Evolutionary conservation across 106 monocot genomes (phyloP).

Genomic region (Alisma plantagoaquatica): DNA sequence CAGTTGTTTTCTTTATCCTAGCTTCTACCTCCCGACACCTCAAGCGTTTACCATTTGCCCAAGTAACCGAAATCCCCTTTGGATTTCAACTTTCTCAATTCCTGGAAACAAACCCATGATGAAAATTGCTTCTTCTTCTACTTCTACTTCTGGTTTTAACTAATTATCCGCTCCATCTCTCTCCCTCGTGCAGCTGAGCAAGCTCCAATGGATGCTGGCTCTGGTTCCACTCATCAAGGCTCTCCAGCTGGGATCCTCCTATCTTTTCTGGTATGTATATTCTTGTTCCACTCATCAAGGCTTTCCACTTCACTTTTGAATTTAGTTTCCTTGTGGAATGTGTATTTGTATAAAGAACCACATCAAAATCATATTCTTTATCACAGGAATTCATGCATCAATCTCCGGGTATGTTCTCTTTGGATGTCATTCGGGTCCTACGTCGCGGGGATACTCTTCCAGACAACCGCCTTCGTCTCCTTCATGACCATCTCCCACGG

Average conservation of each 20-base stretch:
- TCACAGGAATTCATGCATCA: conserved; percentile 82
- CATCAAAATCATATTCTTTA: not conserved
- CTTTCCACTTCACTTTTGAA: no score
- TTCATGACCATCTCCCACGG: conserved; percentile 89
- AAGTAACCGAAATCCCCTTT: not conserved
- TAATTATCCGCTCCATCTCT: no score
- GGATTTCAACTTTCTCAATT: not conserved
- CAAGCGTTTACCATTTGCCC: not conserved
- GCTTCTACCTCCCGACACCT: not conserved
- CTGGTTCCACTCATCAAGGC: conserved; percentile 59
- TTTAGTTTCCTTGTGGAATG: not conserved
- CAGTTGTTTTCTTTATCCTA: not conserved
- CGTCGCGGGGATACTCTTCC: conserved; percentile 78
- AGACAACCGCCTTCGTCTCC: conserved; percentile 68
- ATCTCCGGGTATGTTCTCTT: conserved; percentile 72
- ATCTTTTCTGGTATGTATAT: conserved; percentile 64
- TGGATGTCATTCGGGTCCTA: conserved; percentile 97
- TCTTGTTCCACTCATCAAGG: no score
- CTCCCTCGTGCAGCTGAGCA: conserved; percentile 39
- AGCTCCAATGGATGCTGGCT: conserved; percentile 72
- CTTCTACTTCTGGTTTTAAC: not conserved
- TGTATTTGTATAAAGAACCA: no score
- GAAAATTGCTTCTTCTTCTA: not conserved
- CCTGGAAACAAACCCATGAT: no score
- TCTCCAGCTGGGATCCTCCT: conserved; percentile 65